Evolutionary conservation across 2,329 filamentous ascomycete species (phyloP), one percentile per base, ranked within the genome.

Genomic region (Arthrobotrys megalospora): DNA sequence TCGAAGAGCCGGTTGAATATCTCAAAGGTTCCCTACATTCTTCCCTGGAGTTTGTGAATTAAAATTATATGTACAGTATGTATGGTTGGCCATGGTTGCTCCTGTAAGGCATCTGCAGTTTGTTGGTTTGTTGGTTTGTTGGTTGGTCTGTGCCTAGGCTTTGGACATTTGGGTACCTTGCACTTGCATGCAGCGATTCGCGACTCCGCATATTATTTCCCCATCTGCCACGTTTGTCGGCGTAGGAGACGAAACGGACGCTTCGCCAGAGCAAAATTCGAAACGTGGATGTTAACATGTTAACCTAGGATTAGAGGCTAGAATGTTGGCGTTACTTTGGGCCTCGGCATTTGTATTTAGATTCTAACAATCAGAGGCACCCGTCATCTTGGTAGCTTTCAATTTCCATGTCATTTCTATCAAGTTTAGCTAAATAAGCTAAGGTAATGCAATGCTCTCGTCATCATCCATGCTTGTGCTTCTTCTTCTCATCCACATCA

Each of bases 191-290:
- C 55, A 60, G 55, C 55, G 55, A 60, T 53, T 58, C 68, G 47
- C 58, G 68, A 60, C 52, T 36, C 45, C 68, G 58, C 68, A 72
- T 72, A 64, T 53, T 71, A 64, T 64, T 65, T 64, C 68, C 58
- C 60, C 58, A 43, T 48, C 66, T 72, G 68, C 68, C 68, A 72
- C 47, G 68, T 72, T 72, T 71, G 36, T 8, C 55, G 58, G 67
- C 55, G 52, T 66, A n/a, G 24, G 43, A 32, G 36, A 10, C 28
- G 43, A 50, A 53, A 24, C 16, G 8, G 16, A 14, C 11, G 47
- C 50, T 14, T 65, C 62, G 43, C 62, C 62, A 65, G 48, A 55
- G 36, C 36, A 52, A 45, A 28, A 55, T 55, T 67, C 64, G 64
- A 67, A 67, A 67, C 48, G 55, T 60, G 55, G 36, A 43, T 43